Evolutionary conservation across 2,329 filamentous ascomycete genomes (phyloP), one percentile per base, ranked within the genome.

Genomic region (Colletotrichum coccodes): DNA sequence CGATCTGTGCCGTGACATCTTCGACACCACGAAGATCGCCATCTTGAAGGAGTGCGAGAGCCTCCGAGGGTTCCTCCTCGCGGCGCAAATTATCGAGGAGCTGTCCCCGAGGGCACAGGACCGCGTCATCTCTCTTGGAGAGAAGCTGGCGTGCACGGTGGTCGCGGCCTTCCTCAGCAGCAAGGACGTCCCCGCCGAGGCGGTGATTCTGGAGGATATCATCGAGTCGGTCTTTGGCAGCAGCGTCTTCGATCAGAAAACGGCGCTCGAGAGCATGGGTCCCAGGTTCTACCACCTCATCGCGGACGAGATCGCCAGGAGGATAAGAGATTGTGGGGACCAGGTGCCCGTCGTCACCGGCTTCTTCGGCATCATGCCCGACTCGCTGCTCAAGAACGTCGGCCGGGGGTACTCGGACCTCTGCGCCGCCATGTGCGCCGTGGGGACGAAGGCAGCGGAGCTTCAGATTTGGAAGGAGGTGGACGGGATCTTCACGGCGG

Each of bases 401-500:
- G 96, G 96, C 23, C 92, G 96, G 74, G 96, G 96, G 23, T 99
- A 99, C 81, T 98, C 96, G 12, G 96, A 99, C 80, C 87, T 99
- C 49, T 98, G 96, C 78, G 95, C 96, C 14, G 95, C 95, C 4
- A 85, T 99, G 28, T 91, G 95, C 53, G 94, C 96, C 1, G 95
- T 99, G 9, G 95, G 94, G 3, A 84, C 96, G 23, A 85, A 89
- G 73, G 96, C 96, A 0, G 84, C 91, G 61, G 96, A 99, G 79
- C 87, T 99, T 54, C 96, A 99, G 80, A 93, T 99, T 71, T 98
- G 96, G 96, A 98, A 98, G 83, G 96, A 99, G 79, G 96, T 98
- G 6, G 95, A 99, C 79, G 95, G 94, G 68, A 96, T 98, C 77
- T 96, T 97, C 81, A 91, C 88, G 1, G 86, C 87, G 6, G 95